Evolutionary conservation across 2,329 filamentous ascomycete genomes (phyloP), one percentile per base, ranked within the genome.

Genomic region (Pseudogymnoascus sp.): DNA sequence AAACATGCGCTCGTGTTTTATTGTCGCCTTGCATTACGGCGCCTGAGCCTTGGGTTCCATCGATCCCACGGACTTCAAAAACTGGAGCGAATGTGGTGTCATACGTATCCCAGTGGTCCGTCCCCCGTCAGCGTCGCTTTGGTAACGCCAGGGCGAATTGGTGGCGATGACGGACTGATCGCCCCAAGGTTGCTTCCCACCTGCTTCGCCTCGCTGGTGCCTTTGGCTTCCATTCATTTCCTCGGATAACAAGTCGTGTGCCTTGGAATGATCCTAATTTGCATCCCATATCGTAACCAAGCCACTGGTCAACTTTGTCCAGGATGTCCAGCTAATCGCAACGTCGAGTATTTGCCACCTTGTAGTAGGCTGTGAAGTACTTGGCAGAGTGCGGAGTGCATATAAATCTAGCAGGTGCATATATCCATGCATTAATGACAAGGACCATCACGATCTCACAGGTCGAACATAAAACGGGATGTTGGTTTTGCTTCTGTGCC

Each of bases 161-260:
- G 28, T 54, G 43, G 25, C 2, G 47, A 54, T 54, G 47, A 54
- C 47, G 47, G 47, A 54, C 47, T 54, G 47, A 54, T 54, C 47
- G 47, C n/a, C 47, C 28, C 47, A 54, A 33, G 47, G 47, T 54
- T 54, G 25, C 25, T 9, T 54, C 9, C 4, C 43, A 33, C n/a
- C 25, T 54, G 25, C 25, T 54, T 54, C 43, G 43, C 47, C 47
- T 54, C 47, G 28, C 6, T 54, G 47, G 28, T 12, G 28, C 25
- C 47, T 30, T 54, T 54, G 47, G 28, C 16, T 18, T 54, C 47
- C 47, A 54, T 54, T 54, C 47, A 54, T 54, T 54, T 54, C 47
- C 28, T 54, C 25, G 2, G 14, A 33, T 33, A 54, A 25, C 47
- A 25, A 33, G 47, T 54, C 47, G 47, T 33, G 47, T 54, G 47